Conservation (phyloP, 768 basidiomycete genomes). For the Butyriboletus loyo region DNA sequence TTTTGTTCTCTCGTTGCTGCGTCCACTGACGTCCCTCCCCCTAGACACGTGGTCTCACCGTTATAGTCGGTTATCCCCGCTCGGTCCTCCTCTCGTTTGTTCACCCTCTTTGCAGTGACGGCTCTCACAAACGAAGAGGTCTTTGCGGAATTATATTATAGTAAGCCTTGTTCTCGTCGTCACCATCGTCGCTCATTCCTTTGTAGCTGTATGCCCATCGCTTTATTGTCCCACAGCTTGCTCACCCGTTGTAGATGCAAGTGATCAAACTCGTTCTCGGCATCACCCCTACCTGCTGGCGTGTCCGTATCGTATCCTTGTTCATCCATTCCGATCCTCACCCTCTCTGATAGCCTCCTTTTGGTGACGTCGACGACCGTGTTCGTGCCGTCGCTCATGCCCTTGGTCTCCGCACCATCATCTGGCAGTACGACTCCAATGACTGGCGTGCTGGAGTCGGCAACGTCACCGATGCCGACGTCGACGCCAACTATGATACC, state of each 20-base stretch:
- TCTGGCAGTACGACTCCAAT: conserved; percentile 70
- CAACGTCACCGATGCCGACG: conserved; percentile 40
- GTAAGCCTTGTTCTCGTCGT: conserved; percentile 31
- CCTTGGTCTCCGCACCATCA: conserved; percentile 65
- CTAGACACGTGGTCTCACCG: conserved; percentile 35
- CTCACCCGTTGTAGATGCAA: conserved; percentile 38
- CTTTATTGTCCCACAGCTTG: rapidly evolving
- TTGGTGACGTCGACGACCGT: conserved; percentile 71
- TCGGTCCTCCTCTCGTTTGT: not conserved
- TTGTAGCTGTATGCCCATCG: conserved; percentile 22
- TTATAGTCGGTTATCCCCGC: conserved; percentile 40
- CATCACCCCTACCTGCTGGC: conserved; percentile 60
- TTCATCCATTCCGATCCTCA: not conserved
- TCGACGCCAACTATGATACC: conserved; percentile 51
- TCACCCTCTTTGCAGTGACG: conserved; percentile 42
- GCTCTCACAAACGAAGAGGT: conserved; percentile 58
- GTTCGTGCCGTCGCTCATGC: conserved; percentile 66
- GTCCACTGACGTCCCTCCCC: not conserved
- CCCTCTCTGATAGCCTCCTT: conserved; percentile 47
- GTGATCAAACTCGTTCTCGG: conserved; percentile 53
- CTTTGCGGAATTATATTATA: conserved; percentile 79
- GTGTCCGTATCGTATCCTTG: conserved; percentile 34
- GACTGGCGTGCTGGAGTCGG: conserved; percentile 68
- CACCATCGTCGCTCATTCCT: conserved; percentile 1
- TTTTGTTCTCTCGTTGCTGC: not conserved